phyloP scores from a whole-genome alignment of 495 filamentous ascomycete species.

The Ascodesmis nigricans region DNA sequence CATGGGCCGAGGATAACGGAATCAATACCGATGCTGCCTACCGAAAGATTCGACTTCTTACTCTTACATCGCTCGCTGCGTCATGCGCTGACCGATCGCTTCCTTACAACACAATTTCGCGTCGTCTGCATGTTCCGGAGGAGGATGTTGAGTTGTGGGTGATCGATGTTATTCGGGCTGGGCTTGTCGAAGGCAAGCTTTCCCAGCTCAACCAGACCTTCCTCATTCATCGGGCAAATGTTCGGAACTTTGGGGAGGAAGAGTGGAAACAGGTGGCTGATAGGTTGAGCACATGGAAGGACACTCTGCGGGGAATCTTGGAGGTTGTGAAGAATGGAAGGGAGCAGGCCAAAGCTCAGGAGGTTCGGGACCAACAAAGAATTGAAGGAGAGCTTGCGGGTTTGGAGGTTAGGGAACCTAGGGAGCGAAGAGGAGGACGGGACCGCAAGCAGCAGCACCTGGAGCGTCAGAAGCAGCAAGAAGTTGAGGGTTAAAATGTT shows the following conservation, averaged over 20 bases:
- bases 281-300: constrained; percentile 73
- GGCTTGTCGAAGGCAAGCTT: constrained; percentile 83
- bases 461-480: too few relatives aligned
- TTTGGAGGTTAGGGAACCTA: too few relatives aligned
- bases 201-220: constrained; percentile 79
- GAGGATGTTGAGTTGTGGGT: constrained; percentile 94
- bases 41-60: constrained; percentile 87
- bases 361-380: constrained; percentile 3
- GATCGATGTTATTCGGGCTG: constrained; percentile 88
- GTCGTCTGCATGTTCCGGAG: constrained; percentile 53
- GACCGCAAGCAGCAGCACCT: too few relatives aligned
- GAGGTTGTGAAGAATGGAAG: constrained; percentile 55
- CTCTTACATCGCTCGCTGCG: constrained; percentile 72
- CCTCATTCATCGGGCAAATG: constrained; percentile 79
- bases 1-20: constrained; percentile 49
- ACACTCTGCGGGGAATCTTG: constrained; percentile 50
- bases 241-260: constrained; percentile 90
- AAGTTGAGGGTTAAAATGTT: too few relatives aligned
- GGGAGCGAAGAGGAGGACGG: too few relatives aligned
- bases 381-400: constrained; percentile 1
- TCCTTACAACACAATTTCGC: constrained; percentile 60
- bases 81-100: constrained; percentile 60
- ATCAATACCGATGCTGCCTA: constrained; percentile 37
- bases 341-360: constrained; percentile 23
- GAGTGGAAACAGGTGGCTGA: constrained; percentile 90